Base-by-base conservation (phyloP, 2,329 filamentous ascomycete genomes). In the Rosellinia necatrix region DNA sequence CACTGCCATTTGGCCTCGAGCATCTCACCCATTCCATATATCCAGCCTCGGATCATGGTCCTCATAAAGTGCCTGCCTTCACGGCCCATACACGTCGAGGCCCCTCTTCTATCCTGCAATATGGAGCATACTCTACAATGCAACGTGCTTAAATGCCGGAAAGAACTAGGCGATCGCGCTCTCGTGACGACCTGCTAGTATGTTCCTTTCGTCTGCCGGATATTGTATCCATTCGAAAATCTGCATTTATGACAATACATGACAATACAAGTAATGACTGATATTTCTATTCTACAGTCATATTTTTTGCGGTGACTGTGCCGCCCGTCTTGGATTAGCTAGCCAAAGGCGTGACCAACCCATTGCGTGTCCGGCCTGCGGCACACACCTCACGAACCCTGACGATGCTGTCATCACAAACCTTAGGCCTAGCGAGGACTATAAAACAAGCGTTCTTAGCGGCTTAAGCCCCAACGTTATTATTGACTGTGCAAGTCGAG, bases 171-270 rank as follows among this genome's bases (percentile, higher is more conserved):
- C 29, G 85, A 89, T 35, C 80, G 82, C 60, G 92, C 91, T 9
- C 81, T 96, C 1, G 91, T 96, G 29, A 96, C 92, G 4, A 94
- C 90, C 12, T 97, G 92, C 83, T 91, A 89, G 91, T 90, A 59
- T 61, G 59, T 46, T 40, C 12, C 30, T 51, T 10, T 30, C 9
- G 7, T 25, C 17, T 40, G 8, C 15, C 40, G n/a, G n/a, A n/a
- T n/a, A n/a, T n/a, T n/a, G n/a, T n/a, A n/a, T n/a, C n/a, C n/a
- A n/a, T n/a, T n/a, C n/a, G n/a, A n/a, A n/a, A n/a, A n/a, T n/a
- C n/a, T n/a, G n/a, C n/a, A n/a, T n/a, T n/a, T n/a, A n/a, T n/a
- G n/a, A n/a, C n/a, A n/a, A n/a, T n/a, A n/a, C n/a, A n/a, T n/a
- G n/a, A n/a, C n/a, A n/a, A n/a, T n/a, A n/a, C n/a, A n/a, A n/a